A percentile compares a stretch with the other conserved stretches of the same genome.
These are phyloP conservation scores for Microcyclospora tardicrescens DNA, from an alignment of 2,329 filamentous ascomycete genomes.

Conservation along the genomic window DNA sequence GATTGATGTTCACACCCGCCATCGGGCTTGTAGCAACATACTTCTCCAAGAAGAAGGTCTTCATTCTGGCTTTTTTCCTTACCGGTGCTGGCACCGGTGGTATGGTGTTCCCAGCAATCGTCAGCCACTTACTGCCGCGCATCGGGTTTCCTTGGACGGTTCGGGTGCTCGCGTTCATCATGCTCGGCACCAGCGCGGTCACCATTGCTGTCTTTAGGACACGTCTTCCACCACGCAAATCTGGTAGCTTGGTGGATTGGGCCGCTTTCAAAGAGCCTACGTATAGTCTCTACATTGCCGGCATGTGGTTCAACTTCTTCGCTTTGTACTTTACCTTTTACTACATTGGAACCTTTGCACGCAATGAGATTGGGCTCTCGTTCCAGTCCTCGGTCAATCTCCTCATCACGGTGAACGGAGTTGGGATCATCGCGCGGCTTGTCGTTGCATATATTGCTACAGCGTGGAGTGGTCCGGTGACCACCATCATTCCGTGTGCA, in stretches of 20 bases:
- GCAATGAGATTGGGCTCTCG: not conserved
- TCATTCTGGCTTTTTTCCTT: slow-evolving; percentile 46
- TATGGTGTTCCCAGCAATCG: slow-evolving; percentile 39
- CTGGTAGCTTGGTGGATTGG: slow-evolving; percentile 29
- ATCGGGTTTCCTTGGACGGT: slow-evolving; percentile 44
- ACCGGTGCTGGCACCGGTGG: slow-evolving; percentile 46
- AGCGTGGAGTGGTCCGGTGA: slow-evolving; percentile 2
- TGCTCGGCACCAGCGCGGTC: slow-evolving; percentile 18
- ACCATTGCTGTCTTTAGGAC: slow-evolving; percentile 21
- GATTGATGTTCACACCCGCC: slow-evolving; percentile 49
- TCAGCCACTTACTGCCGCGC: slow-evolving; percentile 31
- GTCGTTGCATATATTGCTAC: not conserved
- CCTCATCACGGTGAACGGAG: slow-evolving; percentile 2
- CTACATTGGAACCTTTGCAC: slow-evolving; percentile 3
- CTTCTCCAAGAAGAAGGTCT: slow-evolving; percentile 40
- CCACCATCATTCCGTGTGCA: slow-evolving; percentile 2
- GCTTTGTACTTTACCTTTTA: slow-evolving; percentile 4
- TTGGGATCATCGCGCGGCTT: slow-evolving; percentile 1
- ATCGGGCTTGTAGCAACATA: slow-evolving; percentile 54
- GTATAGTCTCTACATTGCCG: slow-evolving; percentile 26
- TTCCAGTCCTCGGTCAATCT: not conserved
- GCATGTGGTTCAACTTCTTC: slow-evolving; percentile 7
- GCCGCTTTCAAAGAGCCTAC: slow-evolving; percentile 32
- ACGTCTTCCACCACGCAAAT: slow-evolving; percentile 26
- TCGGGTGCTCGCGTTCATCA: slow-evolving; percentile 36